Evolutionary conservation across 2,329 filamentous ascomycete genomes (phyloP).

Genomic region (Apiospora aurea): DNA sequence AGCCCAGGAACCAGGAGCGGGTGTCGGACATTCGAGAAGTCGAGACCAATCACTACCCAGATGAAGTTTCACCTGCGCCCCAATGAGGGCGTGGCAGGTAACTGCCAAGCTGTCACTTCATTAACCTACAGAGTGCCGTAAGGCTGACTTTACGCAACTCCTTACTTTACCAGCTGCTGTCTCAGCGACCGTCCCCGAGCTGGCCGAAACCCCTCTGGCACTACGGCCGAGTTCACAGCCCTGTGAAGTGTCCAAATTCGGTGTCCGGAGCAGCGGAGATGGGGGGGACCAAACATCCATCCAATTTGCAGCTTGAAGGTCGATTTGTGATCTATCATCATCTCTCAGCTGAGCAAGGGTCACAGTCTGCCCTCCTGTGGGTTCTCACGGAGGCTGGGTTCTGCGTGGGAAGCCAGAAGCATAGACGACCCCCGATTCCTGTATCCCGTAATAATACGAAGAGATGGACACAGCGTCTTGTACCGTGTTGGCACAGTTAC

Average conservation of each 20-base stretch:
- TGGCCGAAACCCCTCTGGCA: conserved; percentile 5
- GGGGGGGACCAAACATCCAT: neutral
- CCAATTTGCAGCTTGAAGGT: neutral
- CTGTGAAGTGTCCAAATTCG: neutral
- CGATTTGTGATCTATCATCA: neutral
- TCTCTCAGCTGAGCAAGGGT: conserved; percentile 18
- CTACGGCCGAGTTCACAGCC: neutral
- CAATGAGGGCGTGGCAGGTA: neutral
- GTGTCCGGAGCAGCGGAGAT: neutral
- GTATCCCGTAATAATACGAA: conserved; percentile 12
- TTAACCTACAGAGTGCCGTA: neutral
- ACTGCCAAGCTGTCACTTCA: conserved; percentile 13
- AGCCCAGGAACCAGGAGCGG: neutral
- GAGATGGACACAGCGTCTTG: conserved; percentile 9
- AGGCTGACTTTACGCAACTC: conserved; percentile 13
- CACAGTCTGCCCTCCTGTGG: neutral
- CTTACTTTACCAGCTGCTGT: neutral
- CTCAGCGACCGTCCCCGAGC: neutral
- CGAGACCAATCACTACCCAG: neutral
- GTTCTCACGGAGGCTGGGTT: neutral
- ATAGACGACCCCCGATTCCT: conserved; percentile 2
- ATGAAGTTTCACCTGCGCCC: conserved; percentile 13
- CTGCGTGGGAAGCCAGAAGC: neutral
- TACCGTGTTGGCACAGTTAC: conserved; percentile 18
- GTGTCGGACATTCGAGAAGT: neutral